Conservation (phyloP, 192 early-diverging fungal species). For the Coemansia sp. region DNA sequence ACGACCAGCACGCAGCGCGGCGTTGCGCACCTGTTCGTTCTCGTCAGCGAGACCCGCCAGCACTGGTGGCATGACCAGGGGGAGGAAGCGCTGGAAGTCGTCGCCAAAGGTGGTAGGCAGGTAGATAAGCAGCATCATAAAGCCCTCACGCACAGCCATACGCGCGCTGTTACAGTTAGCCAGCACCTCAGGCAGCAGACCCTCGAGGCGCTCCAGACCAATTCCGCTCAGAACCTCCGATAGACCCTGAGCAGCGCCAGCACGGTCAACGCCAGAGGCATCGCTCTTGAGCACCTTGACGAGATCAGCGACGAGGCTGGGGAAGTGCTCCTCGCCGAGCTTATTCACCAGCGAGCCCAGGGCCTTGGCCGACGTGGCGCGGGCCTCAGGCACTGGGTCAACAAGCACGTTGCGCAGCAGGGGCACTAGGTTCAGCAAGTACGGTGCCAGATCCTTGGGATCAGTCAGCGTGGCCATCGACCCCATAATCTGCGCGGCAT, state of each 20-base stretch:
- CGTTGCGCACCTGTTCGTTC: constrained; percentile 87
- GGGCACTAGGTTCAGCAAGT: constrained; percentile 80
- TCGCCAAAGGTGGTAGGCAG: constrained; percentile 93
- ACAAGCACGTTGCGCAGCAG: constrained; percentile 85
- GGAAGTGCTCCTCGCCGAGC: constrained; percentile 93
- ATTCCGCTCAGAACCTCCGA: constrained; percentile 90
- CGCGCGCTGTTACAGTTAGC: constrained; percentile 70
- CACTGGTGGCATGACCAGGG: constrained; percentile 83
- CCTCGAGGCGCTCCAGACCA: constrained; percentile 81
- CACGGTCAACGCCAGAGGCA: constrained; percentile 88
- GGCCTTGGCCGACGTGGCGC: constrained; percentile 90
- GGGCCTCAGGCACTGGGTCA: constrained; percentile 95
- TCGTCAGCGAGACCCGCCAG: constrained; percentile 94
- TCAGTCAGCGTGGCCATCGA: constrained; percentile 97
- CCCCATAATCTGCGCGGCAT: constrained; percentile 96
- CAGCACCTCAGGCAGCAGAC: constrained; percentile 86
- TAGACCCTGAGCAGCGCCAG: constrained; percentile 96
- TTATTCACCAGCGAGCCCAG: constrained; percentile 89
- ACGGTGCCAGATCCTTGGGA: constrained; percentile 88
- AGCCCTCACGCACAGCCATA: constrained; percentile 90
- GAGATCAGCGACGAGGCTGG: constrained; percentile 84
- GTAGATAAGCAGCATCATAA: constrained; percentile 92
- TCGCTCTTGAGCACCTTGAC: constrained; percentile 84
- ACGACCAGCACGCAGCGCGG: constrained; percentile 87
- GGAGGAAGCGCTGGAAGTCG: constrained; percentile 89